phyloP scores from a whole-genome alignment of 164 flowering plant genomes.

The Saururus chinensis region DNA sequence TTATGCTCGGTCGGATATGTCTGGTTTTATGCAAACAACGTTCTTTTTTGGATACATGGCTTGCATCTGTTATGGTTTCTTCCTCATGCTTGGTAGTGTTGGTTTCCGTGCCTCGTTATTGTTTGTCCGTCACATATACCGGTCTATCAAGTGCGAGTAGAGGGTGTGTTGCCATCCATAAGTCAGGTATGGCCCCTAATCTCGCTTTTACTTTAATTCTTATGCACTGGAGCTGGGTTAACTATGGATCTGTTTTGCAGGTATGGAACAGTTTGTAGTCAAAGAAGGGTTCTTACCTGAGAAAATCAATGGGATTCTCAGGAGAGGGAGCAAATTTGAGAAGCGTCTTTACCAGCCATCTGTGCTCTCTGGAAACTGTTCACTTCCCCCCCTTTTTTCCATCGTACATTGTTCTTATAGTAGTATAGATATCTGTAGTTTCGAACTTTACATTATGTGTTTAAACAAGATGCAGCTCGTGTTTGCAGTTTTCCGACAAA shows the following conservation, averaged over 20 bases:
- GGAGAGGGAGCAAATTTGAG: neutral
- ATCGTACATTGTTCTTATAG: neutral
- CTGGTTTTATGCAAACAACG: slow-evolving; percentile 35
- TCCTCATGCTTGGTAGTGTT: slow-evolving; percentile 31
- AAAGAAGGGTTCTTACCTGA: neutral
- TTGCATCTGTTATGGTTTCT: slow-evolving; percentile 34
- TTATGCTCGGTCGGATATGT: slow-evolving; percentile 32
- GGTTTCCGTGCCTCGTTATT: slow-evolving; percentile 33
- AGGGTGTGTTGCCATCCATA: neutral
- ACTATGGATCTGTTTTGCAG: neutral
- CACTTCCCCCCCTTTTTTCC: neutral
- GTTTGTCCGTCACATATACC: slow-evolving; percentile 32
- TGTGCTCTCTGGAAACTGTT: neutral
- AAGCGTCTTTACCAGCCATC: neutral
- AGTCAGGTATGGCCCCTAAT: slow-evolving; percentile 9
- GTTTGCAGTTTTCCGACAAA: neutral
- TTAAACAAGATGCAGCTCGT: neutral
- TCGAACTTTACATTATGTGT: neutral
- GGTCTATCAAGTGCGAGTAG: slow-evolving; percentile 34
- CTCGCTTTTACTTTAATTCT: slow-evolving; percentile 3
- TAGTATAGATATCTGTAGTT: neutral
- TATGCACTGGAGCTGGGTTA: neutral
- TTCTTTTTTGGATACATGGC: slow-evolving; percentile 40
- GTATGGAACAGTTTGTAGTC: neutral
- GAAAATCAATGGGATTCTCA: neutral